Percentiles rank a stretch among this genome's conserved stretches.
These are phyloP conservation scores for Oryza glumipatula DNA, from an alignment of 176 grass and related monocot species.

Conservation along the genomic window DNA sequence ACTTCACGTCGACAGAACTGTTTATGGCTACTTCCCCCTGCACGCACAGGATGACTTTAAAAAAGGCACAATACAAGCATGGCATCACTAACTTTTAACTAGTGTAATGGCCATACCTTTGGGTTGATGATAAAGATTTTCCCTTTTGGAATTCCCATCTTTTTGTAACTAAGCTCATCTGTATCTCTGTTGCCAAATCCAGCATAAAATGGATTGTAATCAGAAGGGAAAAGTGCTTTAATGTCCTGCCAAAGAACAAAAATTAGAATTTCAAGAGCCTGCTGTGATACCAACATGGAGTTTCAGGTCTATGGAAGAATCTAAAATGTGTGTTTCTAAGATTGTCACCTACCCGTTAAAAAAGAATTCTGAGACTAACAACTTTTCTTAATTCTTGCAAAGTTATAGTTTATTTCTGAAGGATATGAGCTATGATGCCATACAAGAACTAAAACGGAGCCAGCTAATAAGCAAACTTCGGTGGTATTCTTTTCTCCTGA, in stretches of 20 bases:
- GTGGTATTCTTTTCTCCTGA: neutral
- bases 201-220: slow-evolving; percentile 99
- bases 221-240: slow-evolving; percentile 92
- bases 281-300: neutral
- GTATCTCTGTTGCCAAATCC: slow-evolving; percentile 99
- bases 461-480: neutral
- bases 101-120: slow-evolving; percentile 59
- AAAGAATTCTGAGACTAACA: neutral
- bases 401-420: slow-evolving; percentile 12
- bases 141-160: slow-evolving; percentile 97
- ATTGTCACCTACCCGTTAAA: neutral
- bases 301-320: neutral
- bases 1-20: slow-evolving; percentile 89
- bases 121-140: slow-evolving; percentile 99
- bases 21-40: slow-evolving; percentile 98
- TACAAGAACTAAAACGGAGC: neutral
- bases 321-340: neutral
- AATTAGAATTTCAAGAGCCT: slow-evolving; percentile 14
- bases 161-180: slow-evolving; percentile 93
- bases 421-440: neutral
- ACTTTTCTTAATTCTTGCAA: neutral
- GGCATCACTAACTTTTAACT: neutral
- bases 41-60: slow-evolving; percentile 29
- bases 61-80: slow-evolving; percentile 10
- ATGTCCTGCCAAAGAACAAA: slow-evolving; percentile 77